Percentiles rank a stretch among this genome's conserved stretches.
These are phyloP conservation scores for Cyclocybe cylindracea DNA, from an alignment of 768 basidiomycete genomes.

Conservation along the genomic window DNA sequence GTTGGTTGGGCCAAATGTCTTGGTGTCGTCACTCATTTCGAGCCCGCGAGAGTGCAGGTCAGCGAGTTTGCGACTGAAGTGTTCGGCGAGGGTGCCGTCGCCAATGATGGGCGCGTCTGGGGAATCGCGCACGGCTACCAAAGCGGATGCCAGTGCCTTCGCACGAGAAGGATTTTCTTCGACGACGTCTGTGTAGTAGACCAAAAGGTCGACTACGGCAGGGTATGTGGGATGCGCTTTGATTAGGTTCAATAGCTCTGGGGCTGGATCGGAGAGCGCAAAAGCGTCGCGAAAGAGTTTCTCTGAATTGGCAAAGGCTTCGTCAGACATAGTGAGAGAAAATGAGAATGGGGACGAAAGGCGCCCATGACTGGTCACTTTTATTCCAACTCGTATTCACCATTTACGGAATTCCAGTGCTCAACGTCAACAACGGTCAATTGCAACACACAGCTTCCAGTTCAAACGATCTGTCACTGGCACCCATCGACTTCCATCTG, in stretches of 20 bases:
- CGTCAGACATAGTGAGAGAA: slow-evolving; percentile 1
- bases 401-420: too few species aligned
- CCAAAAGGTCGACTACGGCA: slow-evolving; percentile 6
- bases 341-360: too few species aligned
- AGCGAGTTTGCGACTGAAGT: slow-evolving; percentile 1
- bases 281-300: slow-evolving; percentile 10
- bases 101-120: slow-evolving; percentile 5
- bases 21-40: neutral
- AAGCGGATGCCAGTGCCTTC: slow-evolving; percentile 7
- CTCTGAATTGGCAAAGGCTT: slow-evolving; percentile 13
- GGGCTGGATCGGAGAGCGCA: slow-evolving; percentile 6
- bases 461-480: too few species aligned
- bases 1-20: slow-evolving; percentile 8
- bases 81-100: neutral
- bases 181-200: slow-evolving; percentile 6
- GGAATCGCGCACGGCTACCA: slow-evolving; percentile 2
- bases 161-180: slow-evolving; percentile 9
- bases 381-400: too few species aligned
- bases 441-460: too few species aligned
- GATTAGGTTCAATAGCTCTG: slow-evolving; percentile 8
- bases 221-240: slow-evolving; percentile 11
- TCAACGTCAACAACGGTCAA: too few species aligned
- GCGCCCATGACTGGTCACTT: too few species aligned
- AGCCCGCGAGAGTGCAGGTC: slow-evolving; percentile 4
- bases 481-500: too few species aligned